Evolutionary conservation across 371 early-diverging fungal species (phyloP).

Genomic region (Phascolomyces articulosus): DNA sequence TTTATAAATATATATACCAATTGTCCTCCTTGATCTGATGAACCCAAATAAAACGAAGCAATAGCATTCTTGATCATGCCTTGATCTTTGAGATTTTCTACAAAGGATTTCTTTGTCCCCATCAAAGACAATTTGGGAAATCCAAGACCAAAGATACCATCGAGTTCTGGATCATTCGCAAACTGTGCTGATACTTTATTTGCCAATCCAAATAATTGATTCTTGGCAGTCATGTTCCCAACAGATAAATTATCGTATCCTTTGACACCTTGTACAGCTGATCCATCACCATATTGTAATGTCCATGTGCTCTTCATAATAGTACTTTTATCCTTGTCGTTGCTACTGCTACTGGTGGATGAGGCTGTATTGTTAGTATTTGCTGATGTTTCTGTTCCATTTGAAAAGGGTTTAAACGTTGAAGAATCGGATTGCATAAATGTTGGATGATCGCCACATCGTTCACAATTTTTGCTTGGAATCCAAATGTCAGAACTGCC

Average conservation of each 20-base stretch:
- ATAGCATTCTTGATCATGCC: slow-evolving; percentile 19
- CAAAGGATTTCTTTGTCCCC: slow-evolving; percentile 12
- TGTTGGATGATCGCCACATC: slow-evolving; percentile 24
- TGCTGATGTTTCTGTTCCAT: too few species aligned
- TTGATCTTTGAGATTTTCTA: slow-evolving; percentile 15
- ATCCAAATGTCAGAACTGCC: slow-evolving; percentile 63
- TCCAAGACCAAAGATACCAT: slow-evolving; percentile 41
- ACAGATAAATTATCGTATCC: slow-evolving; percentile 34
- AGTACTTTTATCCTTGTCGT: neutral
- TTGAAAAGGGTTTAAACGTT: slow-evolving; percentile 7
- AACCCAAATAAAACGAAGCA: slow-evolving; percentile 22
- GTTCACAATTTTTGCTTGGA: slow-evolving; percentile 34
- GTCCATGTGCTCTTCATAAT: slow-evolving; percentile 21
- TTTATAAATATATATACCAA: slow-evolving; percentile 8
- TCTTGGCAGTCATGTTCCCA: slow-evolving; percentile 21
- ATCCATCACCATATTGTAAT: slow-evolving; percentile 57
- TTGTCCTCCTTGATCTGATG: slow-evolving; percentile 23
- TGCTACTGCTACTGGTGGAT: neutral
- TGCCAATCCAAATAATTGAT: slow-evolving; percentile 34
- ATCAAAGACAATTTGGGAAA: slow-evolving; percentile 26
- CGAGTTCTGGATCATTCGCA: slow-evolving; percentile 9
- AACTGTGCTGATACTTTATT: slow-evolving; percentile 17
- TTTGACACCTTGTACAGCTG: slow-evolving; percentile 38
- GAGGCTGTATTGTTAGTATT: neutral
- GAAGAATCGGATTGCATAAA: slow-evolving; percentile 29